These are phyloP conservation scores for Chenopodium formosanum DNA, from an alignment of 148 eudicot species.

Conservation along the genomic window DNA sequence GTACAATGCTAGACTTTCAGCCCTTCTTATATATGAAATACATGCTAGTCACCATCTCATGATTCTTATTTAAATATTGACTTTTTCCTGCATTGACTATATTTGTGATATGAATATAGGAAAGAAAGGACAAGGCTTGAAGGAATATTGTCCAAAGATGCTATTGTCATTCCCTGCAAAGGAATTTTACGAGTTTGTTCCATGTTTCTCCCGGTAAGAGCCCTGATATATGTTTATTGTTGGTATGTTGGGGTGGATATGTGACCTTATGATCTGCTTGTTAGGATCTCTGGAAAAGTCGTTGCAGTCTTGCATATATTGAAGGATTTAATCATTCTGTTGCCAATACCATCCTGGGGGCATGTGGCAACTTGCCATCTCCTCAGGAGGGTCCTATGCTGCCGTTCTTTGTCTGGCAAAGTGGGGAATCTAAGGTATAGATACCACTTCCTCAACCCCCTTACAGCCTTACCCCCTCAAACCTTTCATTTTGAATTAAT, in stretches of 20 bases:
- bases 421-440: conserved; percentile 69
- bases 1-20: neutral
- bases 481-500: neutral
- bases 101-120: conserved; percentile 38
- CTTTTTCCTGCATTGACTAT: neutral
- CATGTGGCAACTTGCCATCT: conserved; percentile 63
- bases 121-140: conserved; percentile 72
- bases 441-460: neutral
- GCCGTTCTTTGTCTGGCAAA: conserved; percentile 82
- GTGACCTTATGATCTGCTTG: conserved; percentile 11
- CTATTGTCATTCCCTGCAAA: conserved; percentile 66
- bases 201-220: conserved; percentile 83
- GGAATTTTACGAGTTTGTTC: conserved; percentile 76
- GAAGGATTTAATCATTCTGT: conserved; percentile 84
- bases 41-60: conserved; percentile 11
- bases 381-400: conserved; percentile 51
- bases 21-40: neutral
- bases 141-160: conserved; percentile 56
- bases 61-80: neutral
- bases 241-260: neutral
- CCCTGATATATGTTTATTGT: conserved; percentile 3
- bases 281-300: conserved; percentile 93
- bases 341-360: conserved; percentile 65
- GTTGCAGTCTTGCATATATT: conserved; percentile 53
- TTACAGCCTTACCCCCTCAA: too few relatives aligned